Percentiles rank a stretch among this genome's conserved stretches.
Conservation (phyloP, 345 rosid genomes). For the Salix caprea region DNA sequence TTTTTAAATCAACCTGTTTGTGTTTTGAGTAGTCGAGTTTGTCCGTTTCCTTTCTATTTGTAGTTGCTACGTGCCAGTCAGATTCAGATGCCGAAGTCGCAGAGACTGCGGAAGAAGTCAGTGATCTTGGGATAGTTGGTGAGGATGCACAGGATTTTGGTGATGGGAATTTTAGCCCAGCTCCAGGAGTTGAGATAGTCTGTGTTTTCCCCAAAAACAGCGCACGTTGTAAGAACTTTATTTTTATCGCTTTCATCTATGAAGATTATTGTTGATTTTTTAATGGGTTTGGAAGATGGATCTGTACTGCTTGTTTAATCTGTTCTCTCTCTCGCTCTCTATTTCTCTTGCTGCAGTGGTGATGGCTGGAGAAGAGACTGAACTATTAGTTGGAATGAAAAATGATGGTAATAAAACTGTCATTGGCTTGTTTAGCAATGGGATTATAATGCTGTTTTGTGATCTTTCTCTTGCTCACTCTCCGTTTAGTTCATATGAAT, state of each 20-base stretch:
- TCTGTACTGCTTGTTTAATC: background rate
- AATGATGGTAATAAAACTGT: slow-evolving; percentile 59
- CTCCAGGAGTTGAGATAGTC: slow-evolving; percentile 64
- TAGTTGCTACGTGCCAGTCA: slow-evolving; percentile 70
- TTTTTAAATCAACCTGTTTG: background rate
- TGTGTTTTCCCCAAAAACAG: slow-evolving; percentile 77
- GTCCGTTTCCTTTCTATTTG: slow-evolving; percentile 1
- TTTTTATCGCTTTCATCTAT: background rate
- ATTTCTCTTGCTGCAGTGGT: slow-evolving; percentile 42
- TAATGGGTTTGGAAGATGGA: background rate
- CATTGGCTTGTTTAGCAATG: background rate
- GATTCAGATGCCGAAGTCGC: slow-evolving; percentile 46
- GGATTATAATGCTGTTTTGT: background rate
- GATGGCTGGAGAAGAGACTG: slow-evolving; percentile 73
- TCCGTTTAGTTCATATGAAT: background rate
- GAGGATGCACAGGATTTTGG: slow-evolving; percentile 57
- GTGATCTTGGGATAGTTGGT: slow-evolving; percentile 62
- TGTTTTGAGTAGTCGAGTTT: background rate
- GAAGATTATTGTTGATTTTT: background rate
- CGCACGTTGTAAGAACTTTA: slow-evolving; percentile 44
- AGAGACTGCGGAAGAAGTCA: slow-evolving; percentile 48
- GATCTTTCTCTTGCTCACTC: background rate
- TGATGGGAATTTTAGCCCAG: slow-evolving; percentile 44
- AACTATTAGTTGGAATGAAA: slow-evolving; percentile 76
- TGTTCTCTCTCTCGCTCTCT: background rate